Percentiles rank a stretch among this genome's conserved stretches.
Conservation (phyloP, 768 basidiomycete genomes). For the Dendrothele bispora region DNA sequence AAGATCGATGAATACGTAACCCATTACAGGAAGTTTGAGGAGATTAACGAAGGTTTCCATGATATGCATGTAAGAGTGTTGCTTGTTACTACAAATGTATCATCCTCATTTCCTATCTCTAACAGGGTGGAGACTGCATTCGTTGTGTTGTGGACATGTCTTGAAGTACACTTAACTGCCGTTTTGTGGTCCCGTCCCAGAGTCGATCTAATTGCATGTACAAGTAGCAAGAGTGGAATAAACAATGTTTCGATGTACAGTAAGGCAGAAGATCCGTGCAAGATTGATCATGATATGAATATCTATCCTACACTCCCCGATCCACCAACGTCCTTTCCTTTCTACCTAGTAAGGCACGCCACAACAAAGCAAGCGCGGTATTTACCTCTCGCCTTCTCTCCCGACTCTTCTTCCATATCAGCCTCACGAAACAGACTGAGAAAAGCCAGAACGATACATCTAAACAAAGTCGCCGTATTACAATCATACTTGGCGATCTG, state of each 20-base stretch:
- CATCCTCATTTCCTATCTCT: conserved; percentile 6
- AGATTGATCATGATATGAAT: not conserved
- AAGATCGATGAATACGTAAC: conserved; percentile 97
- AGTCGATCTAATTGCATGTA: too few relatives aligned
- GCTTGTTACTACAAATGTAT: not conserved
- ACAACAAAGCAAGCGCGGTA: conserved; percentile 63
- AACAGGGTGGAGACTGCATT: conserved; percentile 82
- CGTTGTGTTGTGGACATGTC: conserved; percentile 94
- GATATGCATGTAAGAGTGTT: conserved; percentile 86
- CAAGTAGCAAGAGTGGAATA: too few relatives aligned
- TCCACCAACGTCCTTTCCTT: conserved; percentile 49
- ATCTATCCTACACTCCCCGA: conserved; percentile 38
- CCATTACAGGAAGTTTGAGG: conserved; percentile 70
- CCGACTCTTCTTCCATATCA: conserved; percentile 68
- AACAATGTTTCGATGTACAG: too few relatives aligned
- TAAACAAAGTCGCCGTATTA: conserved; percentile 73
- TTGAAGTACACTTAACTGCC: too few relatives aligned
- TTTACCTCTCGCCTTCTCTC: conserved; percentile 68
- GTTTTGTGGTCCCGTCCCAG: too few relatives aligned
- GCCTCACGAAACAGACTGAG: conserved; percentile 56
- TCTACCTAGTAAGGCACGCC: conserved; percentile 68
- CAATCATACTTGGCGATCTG: conserved; percentile 63
- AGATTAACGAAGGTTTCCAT: conserved; percentile 86
- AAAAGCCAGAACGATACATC: conserved; percentile 75
- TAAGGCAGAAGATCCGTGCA: not conserved